Conservation (phyloP, 2,329 filamentous ascomycete species). For the Phialophora tarda region DNA sequence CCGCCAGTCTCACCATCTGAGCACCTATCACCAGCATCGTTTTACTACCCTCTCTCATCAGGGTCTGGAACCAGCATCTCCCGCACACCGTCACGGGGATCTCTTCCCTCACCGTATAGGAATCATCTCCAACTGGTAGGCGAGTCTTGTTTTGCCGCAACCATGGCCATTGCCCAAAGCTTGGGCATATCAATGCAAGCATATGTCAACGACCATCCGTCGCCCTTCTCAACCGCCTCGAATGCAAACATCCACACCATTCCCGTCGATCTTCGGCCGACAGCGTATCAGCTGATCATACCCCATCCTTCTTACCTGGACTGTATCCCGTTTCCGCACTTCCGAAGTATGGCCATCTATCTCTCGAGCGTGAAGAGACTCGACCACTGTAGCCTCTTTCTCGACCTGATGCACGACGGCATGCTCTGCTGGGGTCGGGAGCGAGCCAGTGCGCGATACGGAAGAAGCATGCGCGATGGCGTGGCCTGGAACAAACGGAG, state of each 20-base stretch:
- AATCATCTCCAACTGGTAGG: constrained; percentile 33
- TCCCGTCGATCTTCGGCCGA: constrained; percentile 28
- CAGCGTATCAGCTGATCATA: constrained; percentile 29
- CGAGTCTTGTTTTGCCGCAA: constrained; percentile 34
- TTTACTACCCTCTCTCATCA: background rate
- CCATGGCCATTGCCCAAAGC: constrained; percentile 29
- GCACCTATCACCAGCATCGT: background rate
- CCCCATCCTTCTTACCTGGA: constrained; percentile 33
- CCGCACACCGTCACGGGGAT: constrained; percentile 3
- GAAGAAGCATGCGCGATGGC: constrained; percentile 43
- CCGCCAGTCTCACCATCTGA: background rate
- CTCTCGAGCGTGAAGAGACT: constrained; percentile 35
- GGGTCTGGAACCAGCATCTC: constrained; percentile 1
- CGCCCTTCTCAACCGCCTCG: constrained; percentile 30
- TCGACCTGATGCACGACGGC: constrained; percentile 46
- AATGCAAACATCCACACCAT: constrained; percentile 23
- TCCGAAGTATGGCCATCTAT: constrained; percentile 33
- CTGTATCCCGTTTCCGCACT: constrained; percentile 35
- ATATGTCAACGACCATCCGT: constrained; percentile 36
- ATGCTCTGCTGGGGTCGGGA: constrained; percentile 49
- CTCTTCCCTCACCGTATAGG: constrained; percentile 29
- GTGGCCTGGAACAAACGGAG: constrained; percentile 54
- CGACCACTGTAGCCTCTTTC: constrained; percentile 48
- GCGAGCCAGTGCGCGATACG: constrained; percentile 33
- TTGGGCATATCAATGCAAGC: constrained; percentile 27